These are phyloP conservation scores for Colletotrichum plurivorum DNA, from an alignment of 2,329 filamentous ascomycete species.

Conservation along the genomic window DNA sequence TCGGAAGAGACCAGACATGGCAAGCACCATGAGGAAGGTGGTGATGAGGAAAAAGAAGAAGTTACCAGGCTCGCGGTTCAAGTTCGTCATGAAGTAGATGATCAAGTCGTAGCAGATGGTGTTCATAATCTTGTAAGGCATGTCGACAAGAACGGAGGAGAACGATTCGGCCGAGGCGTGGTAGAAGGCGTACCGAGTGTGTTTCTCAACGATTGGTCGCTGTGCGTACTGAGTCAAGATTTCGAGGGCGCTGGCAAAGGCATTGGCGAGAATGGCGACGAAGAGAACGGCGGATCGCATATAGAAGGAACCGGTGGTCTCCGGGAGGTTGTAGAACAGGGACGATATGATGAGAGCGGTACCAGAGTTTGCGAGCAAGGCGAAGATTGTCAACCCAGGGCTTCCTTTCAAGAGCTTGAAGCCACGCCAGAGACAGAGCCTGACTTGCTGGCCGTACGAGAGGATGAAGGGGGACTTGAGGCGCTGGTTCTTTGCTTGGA, in stretches of 20 bases:
- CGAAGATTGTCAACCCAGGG: slow-evolving; percentile 54
- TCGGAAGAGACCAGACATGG: slow-evolving; percentile 61
- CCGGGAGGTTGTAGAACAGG: slow-evolving; percentile 63
- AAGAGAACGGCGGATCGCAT: slow-evolving; percentile 64
- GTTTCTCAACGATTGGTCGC: slow-evolving; percentile 48
- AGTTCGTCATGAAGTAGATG: slow-evolving; percentile 76
- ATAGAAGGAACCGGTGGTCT: slow-evolving; percentile 60
- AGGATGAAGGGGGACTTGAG: slow-evolving; percentile 65
- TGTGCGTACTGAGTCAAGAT: slow-evolving; percentile 45
- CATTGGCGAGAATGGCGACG: slow-evolving; percentile 67
- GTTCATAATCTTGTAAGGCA: slow-evolving; percentile 56
- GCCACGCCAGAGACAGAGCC: slow-evolving; percentile 58
- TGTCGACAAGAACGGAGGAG: slow-evolving; percentile 36
- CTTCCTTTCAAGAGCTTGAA: slow-evolving; percentile 57
- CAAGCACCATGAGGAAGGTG: slow-evolving; percentile 60
- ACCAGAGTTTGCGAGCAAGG: slow-evolving; percentile 59
- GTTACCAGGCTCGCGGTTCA: slow-evolving; percentile 66
- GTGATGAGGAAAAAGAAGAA: slow-evolving; percentile 68
- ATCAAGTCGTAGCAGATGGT: slow-evolving; percentile 72
- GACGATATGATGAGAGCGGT: slow-evolving; percentile 67
- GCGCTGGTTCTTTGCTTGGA: slow-evolving; percentile 55
- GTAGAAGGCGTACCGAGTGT: slow-evolving; percentile 49
- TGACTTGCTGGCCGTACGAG: slow-evolving; percentile 61
- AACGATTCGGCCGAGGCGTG: slow-evolving; percentile 46
- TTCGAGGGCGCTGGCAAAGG: slow-evolving; percentile 56